A percentile compares a stretch with the other conserved stretches of the same genome.
Evolutionary conservation across 2,329 filamentous ascomycete species (phyloP).

Genomic region (Colletotrichum magnum): DNA sequence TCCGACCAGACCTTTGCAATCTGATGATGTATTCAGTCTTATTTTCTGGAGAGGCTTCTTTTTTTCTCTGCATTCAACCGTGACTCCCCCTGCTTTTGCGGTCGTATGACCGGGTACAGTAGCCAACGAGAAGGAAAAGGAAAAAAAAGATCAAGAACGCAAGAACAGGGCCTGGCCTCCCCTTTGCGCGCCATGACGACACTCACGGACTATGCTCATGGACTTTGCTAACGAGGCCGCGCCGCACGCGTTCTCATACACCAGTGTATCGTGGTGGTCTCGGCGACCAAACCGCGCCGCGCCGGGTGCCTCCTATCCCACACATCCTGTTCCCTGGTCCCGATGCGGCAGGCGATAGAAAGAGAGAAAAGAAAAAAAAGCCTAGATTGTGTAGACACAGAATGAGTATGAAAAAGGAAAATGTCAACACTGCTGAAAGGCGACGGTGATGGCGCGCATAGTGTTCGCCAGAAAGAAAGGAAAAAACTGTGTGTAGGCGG

Average conservation of each 20-base stretch:
- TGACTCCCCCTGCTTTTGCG: conserved; percentile 21
- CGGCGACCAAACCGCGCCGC: conserved; percentile 6
- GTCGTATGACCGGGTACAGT: conserved; percentile 19
- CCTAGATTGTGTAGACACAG: conserved; percentile 37
- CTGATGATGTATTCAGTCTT: conserved; percentile 38
- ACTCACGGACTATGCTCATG: background rate
- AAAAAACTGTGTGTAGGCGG: conserved; percentile 10
- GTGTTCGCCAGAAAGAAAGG: conserved; percentile 2
- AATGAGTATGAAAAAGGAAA: conserved; percentile 19
- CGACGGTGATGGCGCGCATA: conserved; percentile 23
- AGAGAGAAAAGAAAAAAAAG: conserved; percentile 5
- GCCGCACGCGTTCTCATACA: background rate
- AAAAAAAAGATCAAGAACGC: background rate
- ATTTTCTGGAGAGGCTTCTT: conserved; percentile 16
- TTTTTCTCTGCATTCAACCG: conserved; percentile 9
- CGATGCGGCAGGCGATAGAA: conserved; percentile 14
- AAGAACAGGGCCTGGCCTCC: conserved; percentile 1
- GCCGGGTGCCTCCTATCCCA: conserved; percentile 2
- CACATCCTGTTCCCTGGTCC: conserved; percentile 17
- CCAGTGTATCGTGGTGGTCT: conserved; percentile 6
- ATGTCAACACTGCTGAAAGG: conserved; percentile 15
- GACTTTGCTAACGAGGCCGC: background rate
- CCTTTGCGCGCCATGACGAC: conserved; percentile 8
- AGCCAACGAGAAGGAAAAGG: conserved; percentile 10
- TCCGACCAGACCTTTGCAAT: background rate